Conservation (phyloP, 202 grass and related monocot genomes). For the Carex arenaria region DNA sequence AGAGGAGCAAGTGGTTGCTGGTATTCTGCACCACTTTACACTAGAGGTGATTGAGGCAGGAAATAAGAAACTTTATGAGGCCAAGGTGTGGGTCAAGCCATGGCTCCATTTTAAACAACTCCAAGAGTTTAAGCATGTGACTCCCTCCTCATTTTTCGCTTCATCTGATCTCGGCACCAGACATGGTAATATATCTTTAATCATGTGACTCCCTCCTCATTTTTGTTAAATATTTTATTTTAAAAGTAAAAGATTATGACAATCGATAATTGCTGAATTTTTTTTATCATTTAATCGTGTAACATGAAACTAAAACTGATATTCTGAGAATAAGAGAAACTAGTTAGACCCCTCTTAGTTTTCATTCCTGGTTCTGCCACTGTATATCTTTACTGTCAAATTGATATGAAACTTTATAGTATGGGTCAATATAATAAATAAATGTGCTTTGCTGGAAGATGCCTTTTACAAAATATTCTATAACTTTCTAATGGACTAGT, state of each 20-base stretch:
- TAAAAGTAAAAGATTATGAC: no score
- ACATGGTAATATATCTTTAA: not conserved
- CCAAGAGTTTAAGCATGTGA: conserved; percentile 23
- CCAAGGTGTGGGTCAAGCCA: conserved; percentile 32
- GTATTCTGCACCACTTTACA: conserved; percentile 28
- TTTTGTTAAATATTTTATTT: no score
- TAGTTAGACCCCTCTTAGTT: no score
- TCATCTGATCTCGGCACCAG: not conserved
- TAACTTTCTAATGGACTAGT: not conserved
- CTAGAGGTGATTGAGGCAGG: conserved; percentile 28
- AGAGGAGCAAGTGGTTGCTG: conserved; percentile 35
- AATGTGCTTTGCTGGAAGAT: no score
- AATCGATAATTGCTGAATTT: no score
- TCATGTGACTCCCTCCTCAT: no score
- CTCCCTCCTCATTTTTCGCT: not conserved
- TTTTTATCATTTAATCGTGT: no score
- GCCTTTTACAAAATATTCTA: no score
- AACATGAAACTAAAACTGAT: no score
- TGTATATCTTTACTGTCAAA: not conserved
- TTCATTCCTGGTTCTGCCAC: no score
- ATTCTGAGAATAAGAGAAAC: no score
- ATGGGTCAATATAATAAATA: not conserved
- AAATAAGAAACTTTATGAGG: conserved; percentile 32
- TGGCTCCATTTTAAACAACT: conserved; percentile 33
- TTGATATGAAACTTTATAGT: not conserved